These are phyloP conservation scores for Ogataea trehaloabstinens DNA, from an alignment of 805 yeast genomes.

Conservation along the genomic window DNA sequence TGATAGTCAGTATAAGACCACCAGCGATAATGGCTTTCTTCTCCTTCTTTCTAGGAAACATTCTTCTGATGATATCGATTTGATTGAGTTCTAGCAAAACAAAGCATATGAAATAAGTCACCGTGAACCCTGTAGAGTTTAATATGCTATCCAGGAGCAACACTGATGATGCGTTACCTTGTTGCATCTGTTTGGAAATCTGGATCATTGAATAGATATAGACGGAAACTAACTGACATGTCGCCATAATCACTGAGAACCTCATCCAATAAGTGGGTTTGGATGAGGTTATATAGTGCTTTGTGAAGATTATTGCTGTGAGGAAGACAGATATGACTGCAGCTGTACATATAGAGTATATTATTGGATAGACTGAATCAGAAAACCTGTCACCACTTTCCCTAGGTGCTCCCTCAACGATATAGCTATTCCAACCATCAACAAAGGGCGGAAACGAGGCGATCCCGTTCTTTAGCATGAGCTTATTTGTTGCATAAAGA, in stretches of 20 bases:
- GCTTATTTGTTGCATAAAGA: conserved; percentile 19
- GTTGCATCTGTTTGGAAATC: conserved; percentile 46
- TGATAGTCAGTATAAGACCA: conserved; percentile 52
- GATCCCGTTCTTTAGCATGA: conserved; percentile 18
- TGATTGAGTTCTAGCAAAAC: conserved; percentile 62
- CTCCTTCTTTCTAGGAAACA: conserved; percentile 67
- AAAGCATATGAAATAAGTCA: conserved; percentile 57
- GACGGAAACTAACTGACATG: conserved; percentile 52
- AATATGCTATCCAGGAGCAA: conserved; percentile 45
- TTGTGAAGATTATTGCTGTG: conserved; percentile 62
- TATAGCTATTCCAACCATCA: conserved; percentile 48
- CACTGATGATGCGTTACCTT: conserved; percentile 43
- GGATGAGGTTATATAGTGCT: conserved; percentile 47
- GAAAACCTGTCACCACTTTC: conserved; percentile 40
- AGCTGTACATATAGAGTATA: conserved; percentile 61
- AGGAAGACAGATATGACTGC: conserved; percentile 63
- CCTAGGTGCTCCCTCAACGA: conserved; percentile 29
- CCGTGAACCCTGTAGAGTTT: conserved; percentile 43
- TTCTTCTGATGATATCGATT: conserved; percentile 66
- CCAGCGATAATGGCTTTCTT: conserved; percentile 57
- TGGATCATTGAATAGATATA: conserved; percentile 46
- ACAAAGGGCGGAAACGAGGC: conserved; percentile 41
- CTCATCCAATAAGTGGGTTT: conserved; percentile 55
- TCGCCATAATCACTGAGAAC: conserved; percentile 49
- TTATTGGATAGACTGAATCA: conserved; percentile 58